Percentiles rank a stretch among this genome's conserved stretches.
Evolutionary conservation across 345 rosid species (phyloP).

Genomic region (Euphorbia peplus): DNA sequence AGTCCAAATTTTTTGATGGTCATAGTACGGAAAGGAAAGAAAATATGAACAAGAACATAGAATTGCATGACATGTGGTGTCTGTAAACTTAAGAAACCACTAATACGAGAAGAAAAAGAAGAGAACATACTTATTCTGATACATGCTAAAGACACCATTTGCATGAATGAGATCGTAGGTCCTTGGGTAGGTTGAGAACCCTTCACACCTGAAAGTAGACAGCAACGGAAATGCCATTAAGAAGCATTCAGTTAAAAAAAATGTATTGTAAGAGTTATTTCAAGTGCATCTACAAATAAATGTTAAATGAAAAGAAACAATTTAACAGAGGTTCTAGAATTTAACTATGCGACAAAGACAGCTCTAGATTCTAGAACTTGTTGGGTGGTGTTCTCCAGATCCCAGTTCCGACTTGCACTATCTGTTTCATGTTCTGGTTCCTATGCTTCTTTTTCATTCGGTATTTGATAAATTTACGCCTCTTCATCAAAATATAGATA

Average conservation of each 20-base stretch:
- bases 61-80: background rate
- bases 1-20: background rate
- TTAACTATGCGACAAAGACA: background rate
- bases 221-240: constrained; percentile 13
- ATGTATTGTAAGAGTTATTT: background rate
- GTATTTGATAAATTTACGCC: background rate
- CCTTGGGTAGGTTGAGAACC: constrained; percentile 97
- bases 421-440: background rate
- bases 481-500: background rate
- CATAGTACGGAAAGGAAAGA: background rate
- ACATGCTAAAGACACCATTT: constrained; percentile 69
- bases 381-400: background rate
- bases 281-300: background rate
- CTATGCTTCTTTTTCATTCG: background rate
- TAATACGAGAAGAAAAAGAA: background rate
- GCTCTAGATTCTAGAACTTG: background rate
- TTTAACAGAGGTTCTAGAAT: background rate
- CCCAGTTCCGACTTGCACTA: too few species aligned
- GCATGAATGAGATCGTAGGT: constrained; percentile 93
- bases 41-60: background rate
- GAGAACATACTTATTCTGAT: constrained; percentile 55
- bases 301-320: background rate
- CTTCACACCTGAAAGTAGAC: constrained; percentile 79
- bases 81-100: background rate
- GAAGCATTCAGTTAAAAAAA: background rate